Evolutionary conservation across 1,284 basidiomycete species (phyloP).

Genomic region (Ganoderma leucocontextum): DNA sequence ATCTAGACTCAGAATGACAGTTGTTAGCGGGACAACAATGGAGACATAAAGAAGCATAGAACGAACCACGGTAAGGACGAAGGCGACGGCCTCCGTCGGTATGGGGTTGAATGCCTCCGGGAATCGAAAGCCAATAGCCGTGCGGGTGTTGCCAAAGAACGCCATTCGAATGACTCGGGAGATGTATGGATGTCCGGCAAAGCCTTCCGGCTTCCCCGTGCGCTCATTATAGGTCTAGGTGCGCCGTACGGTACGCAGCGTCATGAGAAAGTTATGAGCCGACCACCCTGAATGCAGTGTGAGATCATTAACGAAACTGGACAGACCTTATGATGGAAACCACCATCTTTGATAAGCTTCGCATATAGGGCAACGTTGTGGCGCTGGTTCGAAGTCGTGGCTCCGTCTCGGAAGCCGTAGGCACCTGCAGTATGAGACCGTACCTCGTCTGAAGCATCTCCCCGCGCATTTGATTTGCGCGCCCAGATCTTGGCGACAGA

Average conservation of each 20-base stretch:
- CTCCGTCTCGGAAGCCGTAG: background rate
- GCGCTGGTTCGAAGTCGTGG: background rate
- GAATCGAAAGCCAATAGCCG: background rate
- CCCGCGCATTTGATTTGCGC: conserved; percentile 10
- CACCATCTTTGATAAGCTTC: background rate
- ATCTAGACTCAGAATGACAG: too few relatives aligned
- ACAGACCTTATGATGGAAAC: conserved; percentile 19
- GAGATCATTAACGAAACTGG: background rate
- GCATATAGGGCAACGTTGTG: background rate
- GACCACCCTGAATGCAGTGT: background rate
- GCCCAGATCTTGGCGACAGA: background rate
- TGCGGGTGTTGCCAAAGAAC: background rate
- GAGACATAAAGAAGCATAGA: too few relatives aligned
- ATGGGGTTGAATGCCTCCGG: conserved; percentile 8
- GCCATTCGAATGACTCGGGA: background rate
- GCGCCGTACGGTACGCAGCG: too few relatives aligned
- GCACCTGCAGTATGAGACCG: background rate
- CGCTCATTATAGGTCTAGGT: conserved; percentile 1
- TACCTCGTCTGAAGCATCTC: conserved; percentile 6
- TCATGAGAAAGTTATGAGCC: too few relatives aligned
- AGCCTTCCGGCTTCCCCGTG: background rate
- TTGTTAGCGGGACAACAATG: too few relatives aligned
- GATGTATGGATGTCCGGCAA: conserved; percentile 5
- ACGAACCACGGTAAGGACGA: conserved; percentile 16
- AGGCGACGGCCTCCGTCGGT: background rate